Conservation (phyloP, 805 yeast genomes). For the Metschnikowia rubicola region DNA sequence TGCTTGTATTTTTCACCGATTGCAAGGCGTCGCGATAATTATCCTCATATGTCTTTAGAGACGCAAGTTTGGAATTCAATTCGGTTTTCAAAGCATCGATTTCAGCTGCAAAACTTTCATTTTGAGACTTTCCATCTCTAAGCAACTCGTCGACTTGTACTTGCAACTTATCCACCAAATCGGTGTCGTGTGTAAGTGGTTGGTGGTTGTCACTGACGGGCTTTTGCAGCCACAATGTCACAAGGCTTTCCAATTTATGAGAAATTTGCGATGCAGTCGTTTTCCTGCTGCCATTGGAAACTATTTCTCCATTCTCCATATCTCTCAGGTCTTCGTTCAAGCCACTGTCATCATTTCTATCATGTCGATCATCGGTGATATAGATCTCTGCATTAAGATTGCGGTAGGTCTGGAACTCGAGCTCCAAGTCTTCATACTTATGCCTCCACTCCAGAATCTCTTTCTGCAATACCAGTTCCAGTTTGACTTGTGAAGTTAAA, state of each 20-base stretch:
- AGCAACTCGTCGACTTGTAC: conserved; percentile 55
- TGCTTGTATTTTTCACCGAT: conserved; percentile 69
- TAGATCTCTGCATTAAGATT: conserved; percentile 32
- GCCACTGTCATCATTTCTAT: conserved; percentile 16
- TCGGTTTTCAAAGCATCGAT: conserved; percentile 28
- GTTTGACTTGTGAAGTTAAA: conserved; percentile 39
- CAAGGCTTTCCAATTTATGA: conserved; percentile 16
- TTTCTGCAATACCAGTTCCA: conserved; percentile 42
- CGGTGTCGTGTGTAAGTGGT: conserved; percentile 9
- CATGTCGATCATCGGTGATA: conserved; percentile 25
- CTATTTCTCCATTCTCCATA: conserved; percentile 16
- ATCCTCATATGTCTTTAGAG: conserved; percentile 46
- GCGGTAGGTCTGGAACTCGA: conserved; percentile 43
- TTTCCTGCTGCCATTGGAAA: conserved; percentile 19
- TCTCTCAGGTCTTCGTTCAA: conserved; percentile 2
- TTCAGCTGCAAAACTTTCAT: conserved; percentile 34
- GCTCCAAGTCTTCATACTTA: conserved; percentile 41
- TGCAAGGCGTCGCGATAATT: conserved; percentile 70
- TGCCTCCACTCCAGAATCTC: conserved; percentile 47
- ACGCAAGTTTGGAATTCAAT: conserved; percentile 25
- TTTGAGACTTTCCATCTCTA: conserved; percentile 42
- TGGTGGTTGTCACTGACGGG: background rate
- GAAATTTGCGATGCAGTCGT: background rate
- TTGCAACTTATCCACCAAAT: conserved; percentile 43
- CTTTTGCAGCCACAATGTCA: conserved; percentile 2